Conservation (phyloP, 768 basidiomycete species). For the Rhodotorula toruloides region DNA sequence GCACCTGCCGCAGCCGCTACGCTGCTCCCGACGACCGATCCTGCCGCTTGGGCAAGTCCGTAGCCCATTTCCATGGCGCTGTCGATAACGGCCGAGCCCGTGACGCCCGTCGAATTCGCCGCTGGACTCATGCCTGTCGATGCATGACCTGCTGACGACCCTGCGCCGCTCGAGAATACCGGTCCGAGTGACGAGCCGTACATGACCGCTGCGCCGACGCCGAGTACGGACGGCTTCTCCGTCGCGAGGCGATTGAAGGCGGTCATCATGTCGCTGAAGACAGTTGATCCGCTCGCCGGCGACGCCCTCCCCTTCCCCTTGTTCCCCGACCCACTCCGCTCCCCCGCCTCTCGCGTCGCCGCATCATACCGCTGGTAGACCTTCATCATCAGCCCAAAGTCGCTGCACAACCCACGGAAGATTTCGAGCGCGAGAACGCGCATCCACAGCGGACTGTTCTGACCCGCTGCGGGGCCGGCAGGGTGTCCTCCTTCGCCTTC, state of each 20-base stretch:
- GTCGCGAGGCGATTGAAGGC: constrained; percentile 80
- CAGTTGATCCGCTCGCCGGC: constrained; percentile 49
- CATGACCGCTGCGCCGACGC: constrained; percentile 66
- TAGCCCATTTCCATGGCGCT: constrained; percentile 36
- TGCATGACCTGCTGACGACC: not conserved
- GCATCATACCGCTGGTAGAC: constrained; percentile 73
- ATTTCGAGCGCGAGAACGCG: constrained; percentile 88
- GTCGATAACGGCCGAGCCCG: constrained; percentile 22
- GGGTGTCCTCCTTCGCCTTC: constrained; percentile 43
- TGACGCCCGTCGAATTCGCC: not conserved
- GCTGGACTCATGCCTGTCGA: not conserved
- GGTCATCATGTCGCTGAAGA: constrained; percentile 71
- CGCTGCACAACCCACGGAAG: constrained; percentile 77
- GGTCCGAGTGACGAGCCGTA: constrained; percentile 64
- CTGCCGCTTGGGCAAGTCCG: constrained; percentile 26
- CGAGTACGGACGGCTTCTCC: constrained; percentile 79
- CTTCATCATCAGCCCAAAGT: constrained; percentile 68
- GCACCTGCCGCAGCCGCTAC: constrained; percentile 26
- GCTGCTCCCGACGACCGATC: constrained; percentile 22
- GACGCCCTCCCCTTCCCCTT: constrained; percentile 1
- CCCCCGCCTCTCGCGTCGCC: not conserved
- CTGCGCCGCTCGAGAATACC: constrained; percentile 19
- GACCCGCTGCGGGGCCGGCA: constrained; percentile 39
- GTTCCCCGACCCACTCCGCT: not conserved
- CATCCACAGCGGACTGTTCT: constrained; percentile 65